A percentile compares a stretch with the other conserved stretches of the same genome.
Conservation (phyloP, 805 yeast genomes). For the Saccharomycopsis sp. region DNA sequence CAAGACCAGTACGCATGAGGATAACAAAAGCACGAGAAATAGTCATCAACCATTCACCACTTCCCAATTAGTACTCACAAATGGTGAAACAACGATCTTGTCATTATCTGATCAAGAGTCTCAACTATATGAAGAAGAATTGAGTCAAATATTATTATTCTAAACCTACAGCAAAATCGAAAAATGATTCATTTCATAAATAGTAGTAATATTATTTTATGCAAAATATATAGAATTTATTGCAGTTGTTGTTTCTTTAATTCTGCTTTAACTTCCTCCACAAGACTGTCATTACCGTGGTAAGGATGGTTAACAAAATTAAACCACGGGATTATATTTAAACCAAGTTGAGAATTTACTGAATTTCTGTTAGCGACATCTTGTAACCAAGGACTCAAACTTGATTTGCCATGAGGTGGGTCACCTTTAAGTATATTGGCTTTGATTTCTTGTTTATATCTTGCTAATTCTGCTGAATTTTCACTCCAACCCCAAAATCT, state of each 20-base stretch:
- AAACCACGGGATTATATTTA: slow-evolving; percentile 73
- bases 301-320: slow-evolving; percentile 74
- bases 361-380: slow-evolving; percentile 74
- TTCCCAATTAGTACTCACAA: no score
- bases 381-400: slow-evolving; percentile 61
- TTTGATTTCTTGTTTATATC: slow-evolving; percentile 71
- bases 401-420: slow-evolving; percentile 61
- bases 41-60: no score
- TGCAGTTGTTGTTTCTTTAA: neutral
- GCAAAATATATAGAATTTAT: no score
- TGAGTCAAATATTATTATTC: no score
- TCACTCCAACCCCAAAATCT: slow-evolving; percentile 78
- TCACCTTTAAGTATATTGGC: slow-evolving; percentile 54
- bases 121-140: no score
- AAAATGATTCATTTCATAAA: no score
- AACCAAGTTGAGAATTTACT: slow-evolving; percentile 53
- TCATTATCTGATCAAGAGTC: no score
- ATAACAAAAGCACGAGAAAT: no score
- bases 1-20: no score
- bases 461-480: slow-evolving; percentile 60
- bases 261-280: slow-evolving; percentile 40
- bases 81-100: no score
- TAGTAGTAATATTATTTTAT: no score
- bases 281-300: slow-evolving; percentile 57
- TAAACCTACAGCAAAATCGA: no score